These are phyloP conservation scores for Leucocoprinus birnbaumii DNA, from an alignment of 768 basidiomycete species.

Conservation along the genomic window DNA sequence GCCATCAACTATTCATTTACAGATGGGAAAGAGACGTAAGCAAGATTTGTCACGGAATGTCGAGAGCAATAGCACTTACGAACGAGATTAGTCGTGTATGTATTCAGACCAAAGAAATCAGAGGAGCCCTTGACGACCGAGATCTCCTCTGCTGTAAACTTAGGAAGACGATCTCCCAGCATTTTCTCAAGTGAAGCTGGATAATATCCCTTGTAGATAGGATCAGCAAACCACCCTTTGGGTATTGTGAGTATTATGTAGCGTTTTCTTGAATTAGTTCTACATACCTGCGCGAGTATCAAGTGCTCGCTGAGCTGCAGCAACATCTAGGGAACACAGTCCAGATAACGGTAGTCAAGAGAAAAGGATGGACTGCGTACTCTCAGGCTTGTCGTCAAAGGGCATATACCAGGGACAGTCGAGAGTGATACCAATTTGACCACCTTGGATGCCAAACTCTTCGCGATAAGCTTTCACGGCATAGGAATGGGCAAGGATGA, in stretches of 20 bases:
- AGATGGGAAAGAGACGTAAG: too few species aligned
- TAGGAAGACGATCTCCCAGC: constrained; percentile 50
- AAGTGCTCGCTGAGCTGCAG: constrained; percentile 59
- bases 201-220: constrained; percentile 70
- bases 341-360: background rate
- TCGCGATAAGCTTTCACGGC: constrained; percentile 64
- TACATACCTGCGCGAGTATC: constrained; percentile 57
- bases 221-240: constrained; percentile 38
- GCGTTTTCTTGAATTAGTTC: background rate
- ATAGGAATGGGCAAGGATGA: constrained; percentile 68
- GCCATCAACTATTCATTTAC: too few species aligned
- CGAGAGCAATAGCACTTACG: constrained; percentile 35
- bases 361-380: constrained; percentile 34
- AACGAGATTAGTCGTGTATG: constrained; percentile 59
- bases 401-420: constrained; percentile 68
- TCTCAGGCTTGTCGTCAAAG: constrained; percentile 58
- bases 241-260: background rate
- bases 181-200: constrained; percentile 47
- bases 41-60: too few species aligned
- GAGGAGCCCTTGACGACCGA: constrained; percentile 56
- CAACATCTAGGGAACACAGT: constrained; percentile 39
- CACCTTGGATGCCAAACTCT: constrained; percentile 51
- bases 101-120: constrained; percentile 68
- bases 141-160: constrained; percentile 53
- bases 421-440: constrained; percentile 70